Evolutionary conservation across 2,329 filamentous ascomycete genomes (phyloP).

Genomic region (Aspergillus floridensis): DNA sequence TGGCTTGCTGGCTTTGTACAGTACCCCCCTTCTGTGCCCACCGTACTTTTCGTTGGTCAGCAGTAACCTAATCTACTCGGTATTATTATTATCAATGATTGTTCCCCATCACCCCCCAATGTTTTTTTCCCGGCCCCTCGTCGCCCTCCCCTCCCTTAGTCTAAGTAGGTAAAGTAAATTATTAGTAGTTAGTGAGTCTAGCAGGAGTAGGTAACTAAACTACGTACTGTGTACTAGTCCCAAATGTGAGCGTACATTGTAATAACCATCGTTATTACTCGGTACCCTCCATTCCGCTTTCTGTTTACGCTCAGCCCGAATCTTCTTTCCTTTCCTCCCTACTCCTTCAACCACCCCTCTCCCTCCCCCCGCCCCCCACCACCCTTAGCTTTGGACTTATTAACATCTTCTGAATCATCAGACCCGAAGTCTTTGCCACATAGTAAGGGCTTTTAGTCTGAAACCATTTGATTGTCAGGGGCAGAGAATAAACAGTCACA

Average conservation of each 20-base stretch:
- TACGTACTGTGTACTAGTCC: no score
- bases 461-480: constrained; percentile 15
- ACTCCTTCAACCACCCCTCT: no score
- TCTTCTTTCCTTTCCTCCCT: constrained; percentile 3
- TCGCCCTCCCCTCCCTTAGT: no score
- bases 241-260: no score
- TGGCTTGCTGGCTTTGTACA: no score
- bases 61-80: no score
- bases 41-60: no score
- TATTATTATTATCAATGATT: no score
- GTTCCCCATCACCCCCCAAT: no score
- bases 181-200: background rate
- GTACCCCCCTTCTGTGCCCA: no score
- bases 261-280: background rate
- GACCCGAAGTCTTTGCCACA: background rate
- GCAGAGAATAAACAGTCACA: constrained; percentile 8
- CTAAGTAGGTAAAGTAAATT: background rate
- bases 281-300: constrained; percentile 2
- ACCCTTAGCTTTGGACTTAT: background rate
- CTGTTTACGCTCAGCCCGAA: constrained; percentile 1
- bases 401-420: background rate
- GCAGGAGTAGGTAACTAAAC: no score
- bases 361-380: background rate
- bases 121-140: no score
- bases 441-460: background rate